Percentiles rank a stretch among this genome's conserved stretches.
Conservation (phyloP, 2,329 filamentous ascomycete species). For the Bretziella fagacearum region DNA sequence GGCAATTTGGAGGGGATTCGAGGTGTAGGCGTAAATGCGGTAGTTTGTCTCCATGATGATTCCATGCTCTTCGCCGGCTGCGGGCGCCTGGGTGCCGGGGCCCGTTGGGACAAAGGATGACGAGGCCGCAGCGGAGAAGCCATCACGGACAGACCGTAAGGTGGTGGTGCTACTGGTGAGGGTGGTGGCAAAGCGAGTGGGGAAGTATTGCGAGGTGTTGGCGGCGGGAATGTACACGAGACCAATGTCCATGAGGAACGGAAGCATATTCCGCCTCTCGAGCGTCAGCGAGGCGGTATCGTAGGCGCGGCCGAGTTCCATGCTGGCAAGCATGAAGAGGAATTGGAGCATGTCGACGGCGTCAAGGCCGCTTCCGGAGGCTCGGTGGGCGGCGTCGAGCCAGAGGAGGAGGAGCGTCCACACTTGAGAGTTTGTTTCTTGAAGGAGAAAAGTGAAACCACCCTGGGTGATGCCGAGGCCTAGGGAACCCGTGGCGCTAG, state of each 20-base stretch:
- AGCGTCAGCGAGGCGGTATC: conserved; percentile 68
- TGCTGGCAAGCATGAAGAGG: conserved; percentile 82
- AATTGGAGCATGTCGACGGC: conserved; percentile 90
- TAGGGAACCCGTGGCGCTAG: conserved; percentile 31
- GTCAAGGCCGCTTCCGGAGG: conserved; percentile 49
- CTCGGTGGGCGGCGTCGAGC: conserved; percentile 59
- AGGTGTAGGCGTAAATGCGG: conserved; percentile 90
- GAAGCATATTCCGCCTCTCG: conserved; percentile 74
- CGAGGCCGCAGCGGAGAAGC: conserved; percentile 46
- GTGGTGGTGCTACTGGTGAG: conserved; percentile 66
- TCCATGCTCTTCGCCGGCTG: conserved; percentile 40
- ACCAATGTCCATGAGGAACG: conserved; percentile 78
- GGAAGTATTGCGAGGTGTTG: conserved; percentile 54
- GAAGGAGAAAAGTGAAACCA: conserved; percentile 85
- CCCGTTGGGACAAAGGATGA: conserved; percentile 23
- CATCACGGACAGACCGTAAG: conserved; percentile 51
- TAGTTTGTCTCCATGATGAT: conserved; percentile 98
- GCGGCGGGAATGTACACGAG: conserved; percentile 59
- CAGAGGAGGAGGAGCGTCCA: conserved; percentile 92
- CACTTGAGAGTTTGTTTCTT: conserved; percentile 91
- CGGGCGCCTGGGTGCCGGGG: conserved; percentile 30
- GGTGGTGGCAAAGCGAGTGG: conserved; percentile 84
- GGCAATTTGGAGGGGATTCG: conserved; percentile 82
- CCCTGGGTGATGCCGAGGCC: conserved; percentile 74
- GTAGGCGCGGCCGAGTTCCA: conserved; percentile 84